These are phyloP conservation scores for Euclidium syriacum DNA, from an alignment of 345 rosid genomes.

Conservation along the genomic window DNA sequence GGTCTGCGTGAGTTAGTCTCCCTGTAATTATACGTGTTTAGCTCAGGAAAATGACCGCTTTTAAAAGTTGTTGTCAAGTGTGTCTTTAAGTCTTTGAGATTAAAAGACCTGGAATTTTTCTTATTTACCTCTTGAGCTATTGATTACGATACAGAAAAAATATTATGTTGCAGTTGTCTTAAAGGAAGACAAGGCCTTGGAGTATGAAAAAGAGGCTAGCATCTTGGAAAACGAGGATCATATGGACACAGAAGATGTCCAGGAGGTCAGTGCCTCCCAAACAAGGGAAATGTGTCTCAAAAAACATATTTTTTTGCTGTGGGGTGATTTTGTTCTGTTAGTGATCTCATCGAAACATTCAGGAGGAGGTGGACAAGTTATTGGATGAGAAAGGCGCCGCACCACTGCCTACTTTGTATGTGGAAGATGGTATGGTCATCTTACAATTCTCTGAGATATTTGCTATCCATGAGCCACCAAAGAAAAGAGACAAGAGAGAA, in stretches of 20 bases:
- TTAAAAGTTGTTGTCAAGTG: slow-evolving; percentile 1
- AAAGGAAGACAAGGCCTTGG: slow-evolving; percentile 38
- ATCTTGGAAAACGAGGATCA: slow-evolving; percentile 42
- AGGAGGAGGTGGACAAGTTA: slow-evolving; percentile 43
- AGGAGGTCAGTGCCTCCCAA: slow-evolving; percentile 39
- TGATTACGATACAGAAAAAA: slow-evolving; percentile 31
- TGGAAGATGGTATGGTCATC: slow-evolving; percentile 82
- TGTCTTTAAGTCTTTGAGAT: not conserved
- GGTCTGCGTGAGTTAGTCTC: not conserved
- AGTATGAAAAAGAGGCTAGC: slow-evolving; percentile 34
- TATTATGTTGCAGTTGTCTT: slow-evolving; percentile 29
- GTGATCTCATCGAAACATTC: slow-evolving; percentile 25
- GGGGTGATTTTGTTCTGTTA: slow-evolving; percentile 28
- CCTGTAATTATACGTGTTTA: not conserved
- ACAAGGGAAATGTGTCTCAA: slow-evolving; percentile 20
- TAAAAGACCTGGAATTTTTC: not conserved
- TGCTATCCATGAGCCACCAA: slow-evolving; percentile 74
- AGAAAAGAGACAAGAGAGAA: slow-evolving; percentile 60
- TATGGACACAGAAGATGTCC: slow-evolving; percentile 40
- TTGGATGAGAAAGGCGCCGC: slow-evolving; percentile 43
- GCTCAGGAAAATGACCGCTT: not conserved
- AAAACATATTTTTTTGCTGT: slow-evolving; percentile 16
- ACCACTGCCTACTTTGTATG: slow-evolving; percentile 72
- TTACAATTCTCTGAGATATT: slow-evolving; percentile 94
- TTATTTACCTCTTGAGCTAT: slow-evolving; percentile 19